Base-by-base conservation (phyloP, 2,329 filamentous ascomycete species). In the Westerdykella sp. region DNA sequence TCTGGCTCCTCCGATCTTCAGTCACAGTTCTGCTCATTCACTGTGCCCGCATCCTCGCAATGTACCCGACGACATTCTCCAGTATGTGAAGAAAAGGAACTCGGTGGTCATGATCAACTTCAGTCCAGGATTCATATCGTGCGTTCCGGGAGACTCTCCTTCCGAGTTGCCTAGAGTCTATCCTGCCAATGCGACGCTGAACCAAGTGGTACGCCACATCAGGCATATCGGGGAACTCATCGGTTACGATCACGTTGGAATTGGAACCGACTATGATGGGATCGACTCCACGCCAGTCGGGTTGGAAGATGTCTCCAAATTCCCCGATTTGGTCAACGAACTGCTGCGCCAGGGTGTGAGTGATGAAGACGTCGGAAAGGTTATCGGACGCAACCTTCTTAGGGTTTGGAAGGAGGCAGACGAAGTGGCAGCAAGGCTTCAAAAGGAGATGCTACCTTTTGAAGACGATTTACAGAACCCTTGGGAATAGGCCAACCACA, bases 31-130 rank as follows among this genome's bases (percentile, higher is more conserved):
- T 4, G 86, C 84, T 1, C 84, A 84, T 54, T 75, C 79, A 2
- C 59, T 95, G 18, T 95, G 88, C 62, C 85, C 86, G 7, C 87
- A 95, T 66, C 86, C 88, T 10, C 79, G 90, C 28, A 96, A 96
- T 56, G 89, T 95, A 11, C 85, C 85, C 0, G 88, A 96, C 51
- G 78, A 90, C 43, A 80, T 95, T 11, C 71, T 96, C 10, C 67
- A 83, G 32, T 70, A 88, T 2, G 84, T 95, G 28, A 85, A 85
- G 63, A 62, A 78, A 51, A 79, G 76, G 1, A 78, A 82, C 48
- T 84, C 84, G 2, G 55, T 96, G 10, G 85, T 95, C 38, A 94
- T 95, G 87, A 80, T 95, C 47, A 96, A 94, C 63, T 93, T 95
- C 57, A 71, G 77, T 6, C 86, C 88, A 0, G 81, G 81, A 18